Evolutionary conservation across 345 rosid genomes (phyloP), one percentile per base, ranked within the genome.

Genomic region (Mangifera indica): DNA sequence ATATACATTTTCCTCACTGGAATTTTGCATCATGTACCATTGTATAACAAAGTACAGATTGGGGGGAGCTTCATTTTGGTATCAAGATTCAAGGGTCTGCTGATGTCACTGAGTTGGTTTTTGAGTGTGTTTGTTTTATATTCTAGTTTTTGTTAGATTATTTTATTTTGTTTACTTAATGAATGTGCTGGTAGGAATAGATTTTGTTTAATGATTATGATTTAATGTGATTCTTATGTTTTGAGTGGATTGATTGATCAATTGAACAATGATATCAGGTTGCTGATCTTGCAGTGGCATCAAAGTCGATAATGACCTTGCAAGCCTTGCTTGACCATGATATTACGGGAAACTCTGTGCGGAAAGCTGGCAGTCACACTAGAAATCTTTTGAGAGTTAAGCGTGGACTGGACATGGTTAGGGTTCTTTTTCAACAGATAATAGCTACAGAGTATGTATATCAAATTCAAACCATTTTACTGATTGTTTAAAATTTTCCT

Each of bases 321-420:
- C 83, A 81, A 56, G 84, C 71, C 2, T 68, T 94, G 87, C 40
- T 94, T 66, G 92, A 92, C 22, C 79, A 49, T 20, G 98, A 94
- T 80, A 55, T 90, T 24, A 77, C 79, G 7, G 81, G 71, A 9
- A 82, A 89, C 53, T 66, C 79, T 77, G 91, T 90, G 11, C 86
- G 69, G 79, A 89, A 80, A 83, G 85, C 87, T 12, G 97, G 98
- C 68, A 94, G 98, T 78, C 98, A 90, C 79, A 69, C 97, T 1
- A 83, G 99, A 72, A 95, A 95, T 80, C 90, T 95, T 34, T 71
- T 90, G 88, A 85, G 92, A 78, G 98, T 95, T 8, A 95, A 92
- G 87, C 98, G 99, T 20, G 99, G 98, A 54, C 83, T 95, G 51
- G 99, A 92, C 76, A 89, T 95, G 99, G 98, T 92, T 67, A 87